Base-by-base conservation (phyloP, 1,139 yeast species). In the Geotrichum aggregatum region DNA sequence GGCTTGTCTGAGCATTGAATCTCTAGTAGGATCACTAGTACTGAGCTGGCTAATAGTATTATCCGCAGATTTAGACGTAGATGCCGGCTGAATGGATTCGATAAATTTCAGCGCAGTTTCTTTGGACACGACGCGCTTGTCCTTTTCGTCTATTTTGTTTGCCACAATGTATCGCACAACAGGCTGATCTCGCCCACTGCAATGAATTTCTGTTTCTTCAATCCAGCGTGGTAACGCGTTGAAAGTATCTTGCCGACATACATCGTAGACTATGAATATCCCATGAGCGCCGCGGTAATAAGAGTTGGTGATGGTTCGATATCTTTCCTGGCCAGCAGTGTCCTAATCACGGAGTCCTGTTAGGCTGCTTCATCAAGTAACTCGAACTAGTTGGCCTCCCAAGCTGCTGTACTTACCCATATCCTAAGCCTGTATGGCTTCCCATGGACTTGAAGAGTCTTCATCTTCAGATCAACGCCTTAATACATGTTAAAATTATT, bases 271-370 rank as follows among this genome's bases (percentile, higher is more conserved):
- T 62, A 92, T 80, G 54, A 92, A 82, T 67, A 92, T 92, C 57
- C 98, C 98, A 92, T 89, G 88, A 55, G 98, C 98, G 52, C 98
- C 97, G 71, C 98, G 82, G 74, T 92, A 92, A 72, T 92, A 92
- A 7, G 98, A 97, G 22, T 98, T 89, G 47, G 98, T 92, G 70
- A 92, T 92, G 52, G 98, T 92, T 76, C 97, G 82, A 77, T 92
- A 92, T 64, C 98, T 79, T 71, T 92, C 98, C 73, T 92, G 98
- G 28, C 98, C 98, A 5, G 98, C 98, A 36, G 98, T 92, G 70
- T 92, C 98, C 98, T 52, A 31, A 26, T 26, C 5, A 35, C 22
- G 18, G 14, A n/a, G 14, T 40, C 5, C n/a, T 19, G 41, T 16
- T 13, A 41, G 44, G 11, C 36, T 28, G n/a, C n/a, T n/a, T n/a